Evolutionary conservation across 352 stramenopile genomes (phyloP), one percentile per base, ranked within the genome.

Genomic region (Globisporangium nunn): DNA sequence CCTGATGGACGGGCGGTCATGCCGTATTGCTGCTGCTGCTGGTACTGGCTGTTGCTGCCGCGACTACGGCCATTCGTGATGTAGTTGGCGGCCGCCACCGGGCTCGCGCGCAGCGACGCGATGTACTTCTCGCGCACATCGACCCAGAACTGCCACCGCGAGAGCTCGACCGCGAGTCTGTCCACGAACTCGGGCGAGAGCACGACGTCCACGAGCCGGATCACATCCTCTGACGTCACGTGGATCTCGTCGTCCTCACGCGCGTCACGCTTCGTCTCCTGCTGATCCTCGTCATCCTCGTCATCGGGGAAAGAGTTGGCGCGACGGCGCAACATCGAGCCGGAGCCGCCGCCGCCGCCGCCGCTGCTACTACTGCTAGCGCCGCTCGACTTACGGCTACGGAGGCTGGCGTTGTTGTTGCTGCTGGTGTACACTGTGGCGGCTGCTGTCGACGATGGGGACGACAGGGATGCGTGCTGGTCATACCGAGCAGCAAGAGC

Each of bases 61-160:
- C 43, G 4, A 6, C 17, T 15, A 1, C 23, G 23, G 23, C 23
- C 23, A 23, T 23, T 23, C 23, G 43, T 23, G 8, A 7, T 29
- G n/a, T 48, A 48, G 43, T 23, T 48, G 17, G 43, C 43, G 6
- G 43, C 43, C n/a, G 55, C 59, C 33, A 53, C 39, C 0, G 52
- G 54, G 6, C 52, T 67, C 28, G 59, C 35, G 15, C 68, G 72
- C 28, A 85, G 64, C 51, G 81, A 41, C 31, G 66, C 63, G n/a
- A 91, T 80, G 62, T 85, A 91, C 68, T 85, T 83, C 41, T 91
- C 78, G 1, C 81, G 76, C 12, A 88, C 61, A 41, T 91, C 81
- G 15, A 91, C 78, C 76, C 81, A 91, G 45, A 91, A 91, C 56
- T 91, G 78, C 78, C 78, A 91, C 0, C 78, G 70, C n/a, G 76